Percentiles rank a stretch among this genome's conserved stretches.
These are phyloP conservation scores for Pholiota conissans DNA, from an alignment of 768 basidiomycete species.

Conservation along the genomic window DNA sequence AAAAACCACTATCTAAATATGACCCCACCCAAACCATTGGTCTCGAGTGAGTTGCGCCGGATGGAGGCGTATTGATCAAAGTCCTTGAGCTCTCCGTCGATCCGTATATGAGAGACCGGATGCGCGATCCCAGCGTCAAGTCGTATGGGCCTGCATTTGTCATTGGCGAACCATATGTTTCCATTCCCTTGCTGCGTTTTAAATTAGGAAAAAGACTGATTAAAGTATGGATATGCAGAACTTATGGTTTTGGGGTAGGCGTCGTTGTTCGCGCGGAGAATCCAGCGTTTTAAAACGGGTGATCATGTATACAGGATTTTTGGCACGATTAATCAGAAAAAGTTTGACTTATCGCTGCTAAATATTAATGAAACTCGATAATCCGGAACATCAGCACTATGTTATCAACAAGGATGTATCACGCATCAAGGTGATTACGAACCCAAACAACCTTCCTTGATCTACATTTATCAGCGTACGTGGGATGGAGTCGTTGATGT, in stretches of 20 bases:
- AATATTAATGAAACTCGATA: too few relatives aligned
- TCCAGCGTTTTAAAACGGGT: conserved; percentile 30
- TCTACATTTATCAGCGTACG: conserved; percentile 46
- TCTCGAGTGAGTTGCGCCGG: conserved; percentile 40
- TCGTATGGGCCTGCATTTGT: conserved; percentile 29
- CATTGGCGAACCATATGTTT: conserved; percentile 36
- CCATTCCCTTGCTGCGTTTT: neutral
- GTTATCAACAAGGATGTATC: conserved; percentile 24
- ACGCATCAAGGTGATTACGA: conserved; percentile 31
- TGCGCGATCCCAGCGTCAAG: conserved; percentile 31
- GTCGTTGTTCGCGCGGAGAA: conserved; percentile 45
- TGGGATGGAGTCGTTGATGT: too few relatives aligned
- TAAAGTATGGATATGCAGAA: conserved; percentile 20
- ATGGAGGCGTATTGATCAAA: conserved; percentile 52
- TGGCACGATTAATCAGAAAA: too few relatives aligned
- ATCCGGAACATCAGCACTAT: conserved; percentile 42
- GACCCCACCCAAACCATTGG: conserved; percentile 50
- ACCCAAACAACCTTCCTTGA: conserved; percentile 48
- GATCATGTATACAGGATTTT: conserved; percentile 39
- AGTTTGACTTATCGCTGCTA: too few relatives aligned
- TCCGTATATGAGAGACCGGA: conserved; percentile 39
- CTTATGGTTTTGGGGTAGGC: conserved; percentile 38
- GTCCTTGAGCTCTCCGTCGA: conserved; percentile 45
- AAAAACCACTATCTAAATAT: conserved; percentile 39
- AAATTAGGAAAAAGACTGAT: neutral